These are phyloP conservation scores for Neurospora sp. DNA, from an alignment of 495 filamentous ascomycete species.

Conservation along the genomic window DNA sequence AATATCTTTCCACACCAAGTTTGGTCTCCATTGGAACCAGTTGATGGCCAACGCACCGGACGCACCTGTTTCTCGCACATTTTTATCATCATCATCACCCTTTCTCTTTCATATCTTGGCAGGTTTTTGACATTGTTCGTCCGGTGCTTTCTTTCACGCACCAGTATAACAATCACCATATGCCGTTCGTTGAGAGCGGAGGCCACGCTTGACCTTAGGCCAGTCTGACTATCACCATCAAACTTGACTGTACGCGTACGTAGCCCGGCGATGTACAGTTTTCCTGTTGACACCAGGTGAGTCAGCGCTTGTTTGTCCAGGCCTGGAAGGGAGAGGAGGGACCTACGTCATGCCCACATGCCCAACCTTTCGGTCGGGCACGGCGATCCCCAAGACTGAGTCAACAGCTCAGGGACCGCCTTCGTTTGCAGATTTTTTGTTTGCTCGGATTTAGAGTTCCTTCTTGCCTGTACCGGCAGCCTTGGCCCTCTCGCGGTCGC, in stretches of 20 bases:
- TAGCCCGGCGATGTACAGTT: not conserved
- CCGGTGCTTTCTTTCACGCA: not conserved
- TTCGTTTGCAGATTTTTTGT: not conserved
- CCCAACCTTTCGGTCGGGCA: not conserved
- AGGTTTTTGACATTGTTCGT: not conserved
- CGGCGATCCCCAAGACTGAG: not conserved
- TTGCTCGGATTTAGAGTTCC: slow-evolving; percentile 23
- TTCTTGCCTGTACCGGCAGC: slow-evolving; percentile 29
- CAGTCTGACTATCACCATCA: not conserved
- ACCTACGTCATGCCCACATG: not conserved
- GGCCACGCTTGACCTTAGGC: not conserved
- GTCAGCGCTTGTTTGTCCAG: not conserved
- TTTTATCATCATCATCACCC: not conserved
- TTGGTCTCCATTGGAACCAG: not conserved
- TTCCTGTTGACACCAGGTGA: not conserved
- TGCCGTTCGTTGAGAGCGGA: not conserved
- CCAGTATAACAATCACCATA: not conserved
- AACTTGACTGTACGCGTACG: not conserved
- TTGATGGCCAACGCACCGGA: not conserved
- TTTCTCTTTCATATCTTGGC: not conserved
- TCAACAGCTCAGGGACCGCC: not conserved
- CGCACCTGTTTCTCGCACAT: not conserved
- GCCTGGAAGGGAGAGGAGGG: not conserved
- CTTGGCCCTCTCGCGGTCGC: slow-evolving; percentile 46
- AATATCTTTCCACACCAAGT: not conserved